Conservation (phyloP, 2,329 filamentous ascomycete species). For the Shiraia sp. region DNA sequence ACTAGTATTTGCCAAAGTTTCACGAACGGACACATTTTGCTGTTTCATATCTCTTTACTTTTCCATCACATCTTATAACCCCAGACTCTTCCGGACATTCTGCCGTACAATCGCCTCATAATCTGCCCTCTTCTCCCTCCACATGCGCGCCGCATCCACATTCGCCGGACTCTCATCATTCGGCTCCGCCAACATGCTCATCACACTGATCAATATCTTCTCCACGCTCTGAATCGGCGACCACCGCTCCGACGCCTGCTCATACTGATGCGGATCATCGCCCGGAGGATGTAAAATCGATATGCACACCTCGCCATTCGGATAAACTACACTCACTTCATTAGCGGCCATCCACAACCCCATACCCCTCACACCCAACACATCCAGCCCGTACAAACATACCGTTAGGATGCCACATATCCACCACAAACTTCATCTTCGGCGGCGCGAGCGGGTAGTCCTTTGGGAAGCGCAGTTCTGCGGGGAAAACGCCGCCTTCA, state of each 20-base stretch:
- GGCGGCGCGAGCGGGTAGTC: constrained; percentile 89
- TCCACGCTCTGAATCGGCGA: constrained; percentile 92
- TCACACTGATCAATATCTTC: constrained; percentile 88
- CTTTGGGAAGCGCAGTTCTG: constrained; percentile 77
- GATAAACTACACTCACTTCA: constrained; percentile 64
- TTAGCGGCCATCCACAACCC: constrained; percentile 3
- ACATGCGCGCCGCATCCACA: constrained; percentile 85
- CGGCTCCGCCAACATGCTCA: constrained; percentile 87
- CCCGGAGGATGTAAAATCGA: constrained; percentile 94
- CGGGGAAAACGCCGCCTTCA: constrained; percentile 92
- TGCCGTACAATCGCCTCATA: constrained; percentile 79
- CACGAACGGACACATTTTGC: no score
- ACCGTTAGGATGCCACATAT: constrained; percentile 93
- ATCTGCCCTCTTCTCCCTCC: constrained; percentile 77
- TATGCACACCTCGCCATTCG: constrained; percentile 87
- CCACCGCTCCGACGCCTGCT: constrained; percentile 88
- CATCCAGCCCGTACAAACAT: constrained; percentile 27
- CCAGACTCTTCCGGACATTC: constrained; percentile 45
- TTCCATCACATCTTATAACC: constrained; percentile 34
- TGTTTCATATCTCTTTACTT: no score
- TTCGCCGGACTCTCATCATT: constrained; percentile 97
- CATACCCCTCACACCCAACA: no score
- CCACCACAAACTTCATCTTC: constrained; percentile 81
- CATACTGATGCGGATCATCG: constrained; percentile 93
- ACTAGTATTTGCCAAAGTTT: no score